Conservation (phyloP, 352 stramenopile species). For the Globisporangium ultimum region DNA sequence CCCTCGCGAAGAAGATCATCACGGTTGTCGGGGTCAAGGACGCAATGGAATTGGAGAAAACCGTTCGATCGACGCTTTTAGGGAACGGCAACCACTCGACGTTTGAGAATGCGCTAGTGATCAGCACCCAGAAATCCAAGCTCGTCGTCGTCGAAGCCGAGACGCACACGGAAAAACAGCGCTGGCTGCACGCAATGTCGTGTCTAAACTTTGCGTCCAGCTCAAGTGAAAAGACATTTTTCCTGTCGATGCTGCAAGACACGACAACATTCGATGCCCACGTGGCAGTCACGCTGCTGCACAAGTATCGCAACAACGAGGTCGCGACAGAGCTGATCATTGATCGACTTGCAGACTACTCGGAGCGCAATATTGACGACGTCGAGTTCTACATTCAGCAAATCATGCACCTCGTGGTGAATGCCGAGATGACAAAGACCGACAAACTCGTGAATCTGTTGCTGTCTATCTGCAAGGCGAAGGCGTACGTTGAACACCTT, state of each 20-base stretch:
- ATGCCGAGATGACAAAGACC: constrained; percentile 52
- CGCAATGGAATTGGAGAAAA: constrained; percentile 54
- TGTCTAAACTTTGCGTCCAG: constrained; percentile 55
- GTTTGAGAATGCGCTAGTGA: constrained; percentile 56
- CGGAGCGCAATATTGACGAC: constrained; percentile 65
- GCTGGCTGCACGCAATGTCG: constrained; percentile 71
- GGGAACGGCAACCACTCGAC: constrained; percentile 22
- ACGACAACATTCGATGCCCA: constrained; percentile 57
- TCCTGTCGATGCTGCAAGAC: constrained; percentile 52
- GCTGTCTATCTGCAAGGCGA: constrained; percentile 76
- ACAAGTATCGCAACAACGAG: constrained; percentile 72
- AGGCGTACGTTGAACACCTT: constrained; percentile 71
- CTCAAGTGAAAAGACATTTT: constrained; percentile 50
- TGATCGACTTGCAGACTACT: constrained; percentile 59
- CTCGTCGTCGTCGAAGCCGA: constrained; percentile 64
- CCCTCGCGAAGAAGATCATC: constrained; percentile 50
- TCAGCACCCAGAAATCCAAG: constrained; percentile 75
- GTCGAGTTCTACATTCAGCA: constrained; percentile 84
- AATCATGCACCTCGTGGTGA: constrained; percentile 73
- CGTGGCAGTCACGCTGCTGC: constrained; percentile 58
- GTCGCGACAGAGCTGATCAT: constrained; percentile 61
- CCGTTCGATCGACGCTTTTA: constrained; percentile 43
- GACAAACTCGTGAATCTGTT: constrained; percentile 69
- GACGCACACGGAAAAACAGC: constrained; percentile 68
- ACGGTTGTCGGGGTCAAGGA: constrained; percentile 63